Base-by-base conservation (phyloP, 2,329 filamentous ascomycete species). In the Xylaria digitata region DNA sequence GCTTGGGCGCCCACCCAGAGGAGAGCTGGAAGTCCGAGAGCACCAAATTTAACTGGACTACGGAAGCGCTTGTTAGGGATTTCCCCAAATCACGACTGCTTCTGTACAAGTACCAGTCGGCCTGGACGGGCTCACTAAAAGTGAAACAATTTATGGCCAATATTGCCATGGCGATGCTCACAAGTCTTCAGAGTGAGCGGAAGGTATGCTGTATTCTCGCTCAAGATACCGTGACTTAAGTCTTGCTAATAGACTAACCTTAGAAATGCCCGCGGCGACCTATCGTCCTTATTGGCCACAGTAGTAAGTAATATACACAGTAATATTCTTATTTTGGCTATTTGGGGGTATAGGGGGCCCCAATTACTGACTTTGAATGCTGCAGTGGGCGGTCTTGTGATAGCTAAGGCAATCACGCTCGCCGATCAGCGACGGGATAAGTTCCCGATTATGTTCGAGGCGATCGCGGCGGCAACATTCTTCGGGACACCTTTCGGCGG, bases 401-500 rank as follows among this genome's bases (percentile, higher is more conserved):
- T 82, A 37, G 80, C 81, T 11, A 82, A 82, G 69, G 81, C 79
- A 15, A 62, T 78, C 13, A 73, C 67, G 1, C 68, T 81, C 1
- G 78, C 80, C 5, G 78, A 80, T 45, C 74, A 77, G 0, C 75
- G 76, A 17, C 72, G 75, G 21, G 78, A 81, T 8, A 70, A 74
- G 6, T 82, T 80, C 17, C 78, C 76, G 1, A 72, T 75, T 37
- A 79, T 82, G 75, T 82, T 82, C 40, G 80, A 82, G 61, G 77
- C 76, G 2, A 81, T 81, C 30, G 75, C 80, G 1, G 80, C 77
- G 0, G 77, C 78, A 9, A 75, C 78, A 13, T 79, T 82, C 67
- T 82, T 82, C 43, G 81, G 81, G 1, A 81, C 81, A 0, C 81
- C 80, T 0, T 82, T 82, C 53, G 72, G 74, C 8, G 81, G 81